Base-by-base conservation (phyloP, 75 land plant species). In the Ceratopteris richardii region DNA sequence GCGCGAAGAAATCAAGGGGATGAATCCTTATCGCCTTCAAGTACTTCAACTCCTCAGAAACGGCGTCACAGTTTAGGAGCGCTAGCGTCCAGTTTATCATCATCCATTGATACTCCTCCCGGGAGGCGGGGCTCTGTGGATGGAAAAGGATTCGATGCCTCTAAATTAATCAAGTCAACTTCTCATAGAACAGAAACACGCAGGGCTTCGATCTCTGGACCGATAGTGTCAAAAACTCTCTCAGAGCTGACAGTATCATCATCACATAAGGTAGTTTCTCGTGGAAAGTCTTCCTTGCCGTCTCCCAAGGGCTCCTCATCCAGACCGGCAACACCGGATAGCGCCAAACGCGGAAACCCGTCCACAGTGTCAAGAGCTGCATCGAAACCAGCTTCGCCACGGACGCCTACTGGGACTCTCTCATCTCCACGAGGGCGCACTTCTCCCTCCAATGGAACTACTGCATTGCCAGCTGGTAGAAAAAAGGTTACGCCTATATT, bases 61-160 rank as follows among this genome's bases (percentile, higher is more conserved):
- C 50, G 50, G 13, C 50, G 50, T 17, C 50, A 46, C 22, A 46
- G 50, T 21, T 21, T 46, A 21, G 37, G 37, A 4, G 37, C 37
- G 3, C 37, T 9, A 4, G 3, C 37, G 7, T 4, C 37, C 37
- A 9, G 37, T 36, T 37, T 58, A 31, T 29, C 39, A 43, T 31
- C 56, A 33, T 64, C 66, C 1, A 17, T 53, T 1, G 66, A 64
- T 25, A 17, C 42, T 27, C 33, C 56, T 14, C n/a, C 66, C 43
- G 21, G 54, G 9, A 29, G 53, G n/a, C 28, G 30, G 14, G 42
- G 27, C 44, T 33, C 37, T 4, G 7, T 33, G 9, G 54, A 31
- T 13, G 51, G 44, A 53, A 19, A 29, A 29, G 51, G 51, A 26
- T n/a, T 31, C 12, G 0, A 50, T 48, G 30, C 64, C 21, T 36